Evolutionary conservation across 2,329 filamentous ascomycete genomes (phyloP).

Genomic region (Hymenoscyphus linearis): DNA sequence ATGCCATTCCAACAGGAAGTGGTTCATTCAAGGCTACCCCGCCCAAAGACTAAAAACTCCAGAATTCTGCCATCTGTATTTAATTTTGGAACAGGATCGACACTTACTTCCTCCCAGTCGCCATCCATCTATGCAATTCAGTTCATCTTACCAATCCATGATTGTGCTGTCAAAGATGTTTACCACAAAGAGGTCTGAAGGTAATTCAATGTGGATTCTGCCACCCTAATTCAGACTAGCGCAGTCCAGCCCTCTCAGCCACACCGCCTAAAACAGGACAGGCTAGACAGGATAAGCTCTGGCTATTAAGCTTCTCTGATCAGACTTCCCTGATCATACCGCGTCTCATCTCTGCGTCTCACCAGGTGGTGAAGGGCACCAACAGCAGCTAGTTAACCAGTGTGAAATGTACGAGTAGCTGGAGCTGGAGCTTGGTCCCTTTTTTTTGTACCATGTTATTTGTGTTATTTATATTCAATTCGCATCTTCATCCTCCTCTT

Average conservation of each 20-base stretch:
- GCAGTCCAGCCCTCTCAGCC: no score
- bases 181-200: neutral
- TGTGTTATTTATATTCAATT: neutral
- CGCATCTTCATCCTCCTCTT: neutral
- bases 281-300: neutral
- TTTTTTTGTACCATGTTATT: neutral
- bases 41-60: constrained; percentile 4
- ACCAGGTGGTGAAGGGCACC: neutral
- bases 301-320: neutral
- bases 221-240: neutral
- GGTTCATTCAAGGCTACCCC: constrained; percentile 18
- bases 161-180: constrained; percentile 1
- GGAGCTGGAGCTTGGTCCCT: neutral
- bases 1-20: constrained; percentile 7
- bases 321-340: neutral
- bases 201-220: neutral
- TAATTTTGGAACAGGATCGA: constrained; percentile 6
- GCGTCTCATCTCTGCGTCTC: neutral
- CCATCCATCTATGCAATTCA: constrained; percentile 47
- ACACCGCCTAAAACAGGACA: no score
- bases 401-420: no score
- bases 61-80: neutral
- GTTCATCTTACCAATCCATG: constrained; percentile 22
- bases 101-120: constrained; percentile 62
- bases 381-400: neutral